Base-by-base conservation (phyloP, 495 filamentous ascomycete species). In the Hypoxylon trugodes region DNA sequence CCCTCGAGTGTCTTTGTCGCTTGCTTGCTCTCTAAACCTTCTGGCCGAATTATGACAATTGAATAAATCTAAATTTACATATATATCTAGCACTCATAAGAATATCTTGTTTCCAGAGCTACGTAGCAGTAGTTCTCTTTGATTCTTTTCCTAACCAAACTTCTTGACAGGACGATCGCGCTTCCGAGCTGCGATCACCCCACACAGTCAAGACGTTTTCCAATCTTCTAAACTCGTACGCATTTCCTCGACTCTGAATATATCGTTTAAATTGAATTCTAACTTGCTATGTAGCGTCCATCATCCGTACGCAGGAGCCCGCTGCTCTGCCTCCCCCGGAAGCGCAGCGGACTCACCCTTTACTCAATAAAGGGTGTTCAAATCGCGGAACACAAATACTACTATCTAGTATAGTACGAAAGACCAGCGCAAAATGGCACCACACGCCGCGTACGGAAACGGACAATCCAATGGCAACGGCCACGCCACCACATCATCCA, bases 291-390 rank as follows among this genome's bases (percentile, higher is more conserved):
- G 41, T 71, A 95, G 94, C 71, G 86, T 89, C 80, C 94, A 98
- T 82, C 90, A 98, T 87, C 92, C 93, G 81, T 96, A 90, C 89
- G 94, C 96, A 86, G 88, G 88, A 88, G 90, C 90, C 88, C 92
- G 91, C 83, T 94, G 93, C 85, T 89, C 91, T 86, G 89, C 92
- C 78, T 86, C 89, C 74, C 85, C 90, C 76, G 93, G 91, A 80
- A 87, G 89, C 76, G 86, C 90, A 87, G 89, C 91, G 85, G 92
- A 95, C 80, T 86, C 85, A 70, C 78, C 83, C 66, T 83, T 82
- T 69, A 82, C 83, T 68, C 76, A 69, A 72, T 90, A 88, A 88
- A 84, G 68, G 78, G 76, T 28, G 43, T 45, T 38, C 62, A 73
- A 35, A 71, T 61, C 64, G 52, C 57, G 46, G 63, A 66, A 65